phyloP scores from a whole-genome alignment of 805 yeast genomes.

The Naumovozyma baii region DNA sequence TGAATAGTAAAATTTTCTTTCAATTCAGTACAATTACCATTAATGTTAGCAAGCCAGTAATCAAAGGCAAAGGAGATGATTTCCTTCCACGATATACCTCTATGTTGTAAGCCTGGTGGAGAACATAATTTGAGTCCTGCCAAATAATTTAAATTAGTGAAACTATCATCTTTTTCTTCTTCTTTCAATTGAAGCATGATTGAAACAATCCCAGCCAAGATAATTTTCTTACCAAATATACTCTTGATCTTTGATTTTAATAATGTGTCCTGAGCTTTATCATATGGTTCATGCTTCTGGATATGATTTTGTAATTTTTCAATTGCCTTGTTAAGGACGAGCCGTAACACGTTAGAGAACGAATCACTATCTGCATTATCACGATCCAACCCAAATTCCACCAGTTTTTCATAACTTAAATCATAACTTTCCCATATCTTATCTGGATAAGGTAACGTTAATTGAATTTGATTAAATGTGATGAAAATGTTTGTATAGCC shows the following conservation, averaged over 20 bases:
- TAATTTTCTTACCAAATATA: slow-evolving; percentile 55
- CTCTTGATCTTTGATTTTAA: slow-evolving; percentile 24
- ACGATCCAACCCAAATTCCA: slow-evolving; percentile 20
- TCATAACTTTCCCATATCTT: slow-evolving; percentile 42
- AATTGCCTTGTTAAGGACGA: not conserved
- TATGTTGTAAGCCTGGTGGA: slow-evolving; percentile 7
- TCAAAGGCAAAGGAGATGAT: slow-evolving; percentile 60
- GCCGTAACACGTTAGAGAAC: not conserved
- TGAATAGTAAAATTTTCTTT: slow-evolving; percentile 1
- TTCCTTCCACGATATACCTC: slow-evolving; percentile 56
- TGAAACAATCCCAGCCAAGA: slow-evolving; percentile 58
- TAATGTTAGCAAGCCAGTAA: slow-evolving; percentile 42
- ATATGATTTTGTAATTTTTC: not conserved
- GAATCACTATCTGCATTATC: not conserved
- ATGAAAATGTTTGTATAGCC: slow-evolving; percentile 57
- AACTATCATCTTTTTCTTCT: slow-evolving; percentile 34
- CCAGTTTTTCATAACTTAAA: slow-evolving; percentile 14
- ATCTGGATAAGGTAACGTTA: slow-evolving; percentile 56
- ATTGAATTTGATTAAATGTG: slow-evolving; percentile 47
- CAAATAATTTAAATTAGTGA: not conserved
- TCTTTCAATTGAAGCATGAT: slow-evolving; percentile 67
- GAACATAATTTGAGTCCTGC: not conserved
- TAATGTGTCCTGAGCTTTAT: slow-evolving; percentile 5
- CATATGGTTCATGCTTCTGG: not conserved
- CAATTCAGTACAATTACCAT: slow-evolving; percentile 9